Conservation (phyloP, 768 basidiomycete genomes). For the Tremella fuciformis region DNA sequence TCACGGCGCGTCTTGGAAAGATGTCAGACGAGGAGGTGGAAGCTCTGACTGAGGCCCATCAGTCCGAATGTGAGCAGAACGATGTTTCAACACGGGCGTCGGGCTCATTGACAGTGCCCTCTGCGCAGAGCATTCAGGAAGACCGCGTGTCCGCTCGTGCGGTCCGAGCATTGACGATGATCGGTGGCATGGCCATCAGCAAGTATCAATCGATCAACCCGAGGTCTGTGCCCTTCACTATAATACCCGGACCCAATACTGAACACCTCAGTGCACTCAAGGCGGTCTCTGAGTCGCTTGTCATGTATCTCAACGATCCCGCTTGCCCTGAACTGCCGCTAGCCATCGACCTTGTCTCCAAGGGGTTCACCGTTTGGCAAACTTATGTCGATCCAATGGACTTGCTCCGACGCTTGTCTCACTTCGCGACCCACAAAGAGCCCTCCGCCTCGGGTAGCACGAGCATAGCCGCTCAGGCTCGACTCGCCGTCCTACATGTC, state of each 20-base stretch:
- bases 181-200: slow-evolving; percentile 77
- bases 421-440: slow-evolving; percentile 62
- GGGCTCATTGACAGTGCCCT: no score
- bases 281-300: slow-evolving; percentile 79
- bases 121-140: no score
- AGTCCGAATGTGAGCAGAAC: slow-evolving; percentile 22
- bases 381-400: slow-evolving; percentile 87
- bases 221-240: slow-evolving; percentile 56
- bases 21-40: slow-evolving; percentile 68
- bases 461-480: slow-evolving; percentile 73
- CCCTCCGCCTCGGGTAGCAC: slow-evolving; percentile 52
- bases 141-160: slow-evolving; percentile 62
- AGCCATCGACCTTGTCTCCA: slow-evolving; percentile 83
- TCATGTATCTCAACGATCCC: slow-evolving; percentile 67
- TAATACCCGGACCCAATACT: background rate
- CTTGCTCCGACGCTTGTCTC: slow-evolving; percentile 78
- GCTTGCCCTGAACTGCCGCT: slow-evolving; percentile 64
- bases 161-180: slow-evolving; percentile 72
- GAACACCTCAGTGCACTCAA: slow-evolving; percentile 63
- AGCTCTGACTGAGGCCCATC: slow-evolving; percentile 57
- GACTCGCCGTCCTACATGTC: slow-evolving; percentile 78
- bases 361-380: slow-evolving; percentile 92
- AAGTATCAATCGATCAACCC: slow-evolving; percentile 72
- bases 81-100: no score
- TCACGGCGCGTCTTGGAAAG: slow-evolving; percentile 69